phyloP scores from a whole-genome alignment of 2,329 filamentous ascomycete genomes.

The Alternaria novae-zelandiae region DNA sequence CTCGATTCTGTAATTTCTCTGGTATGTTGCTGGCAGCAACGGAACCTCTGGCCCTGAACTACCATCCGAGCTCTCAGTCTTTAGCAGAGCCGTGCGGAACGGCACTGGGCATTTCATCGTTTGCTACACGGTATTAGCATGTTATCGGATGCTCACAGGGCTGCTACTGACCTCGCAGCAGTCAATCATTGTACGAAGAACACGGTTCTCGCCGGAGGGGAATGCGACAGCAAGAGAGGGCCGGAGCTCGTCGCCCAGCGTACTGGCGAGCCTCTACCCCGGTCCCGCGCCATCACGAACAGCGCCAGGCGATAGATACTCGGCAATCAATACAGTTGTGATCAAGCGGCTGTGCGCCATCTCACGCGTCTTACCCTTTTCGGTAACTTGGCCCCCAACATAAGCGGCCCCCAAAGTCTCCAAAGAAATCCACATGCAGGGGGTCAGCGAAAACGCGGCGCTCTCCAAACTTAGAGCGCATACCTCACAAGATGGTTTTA shows the following conservation, averaged over 20 bases:
- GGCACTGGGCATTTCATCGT: constrained; percentile 16
- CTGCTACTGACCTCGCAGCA: constrained; percentile 5
- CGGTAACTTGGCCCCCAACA: constrained; percentile 12
- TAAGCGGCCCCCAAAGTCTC: constrained; percentile 2
- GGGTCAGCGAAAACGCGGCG: not conserved
- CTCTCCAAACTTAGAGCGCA: not conserved
- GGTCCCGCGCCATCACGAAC: not conserved
- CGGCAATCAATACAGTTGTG: not conserved
- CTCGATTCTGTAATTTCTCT: constrained; percentile 18
- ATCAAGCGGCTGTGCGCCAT: not conserved
- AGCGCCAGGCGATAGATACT: not conserved
- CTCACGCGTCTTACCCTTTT: not conserved
- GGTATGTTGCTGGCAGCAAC: constrained; percentile 27
- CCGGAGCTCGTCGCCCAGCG: not conserved
- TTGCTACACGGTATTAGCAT: not conserved
- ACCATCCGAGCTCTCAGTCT: constrained; percentile 1
- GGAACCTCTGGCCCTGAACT: not conserved
- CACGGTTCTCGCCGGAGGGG: not conserved
- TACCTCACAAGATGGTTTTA: not conserved
- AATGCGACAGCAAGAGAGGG: not conserved
- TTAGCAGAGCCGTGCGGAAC: constrained; percentile 12
- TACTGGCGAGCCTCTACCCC: not conserved
- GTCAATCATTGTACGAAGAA: constrained; percentile 1
- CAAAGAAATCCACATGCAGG: not conserved
- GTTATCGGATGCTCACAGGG: not conserved